Base-by-base conservation (phyloP, 2,329 filamentous ascomycete species). In the Colletotrichum sp. region DNA sequence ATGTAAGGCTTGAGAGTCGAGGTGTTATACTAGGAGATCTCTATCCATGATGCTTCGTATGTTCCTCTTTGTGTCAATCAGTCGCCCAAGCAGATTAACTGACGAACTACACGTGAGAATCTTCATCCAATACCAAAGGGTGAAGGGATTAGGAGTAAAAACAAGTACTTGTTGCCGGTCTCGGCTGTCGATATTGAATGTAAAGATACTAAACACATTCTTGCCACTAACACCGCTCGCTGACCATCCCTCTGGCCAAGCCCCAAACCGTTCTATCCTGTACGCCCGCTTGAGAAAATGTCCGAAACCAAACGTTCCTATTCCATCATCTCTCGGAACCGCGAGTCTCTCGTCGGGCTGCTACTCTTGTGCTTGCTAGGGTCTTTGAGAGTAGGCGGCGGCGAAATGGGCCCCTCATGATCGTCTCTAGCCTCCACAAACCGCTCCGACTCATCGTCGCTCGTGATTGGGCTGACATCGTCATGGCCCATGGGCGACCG, bases 251-350 rank as follows among this genome's bases (percentile, higher is more conserved):
- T 34, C 10, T 12, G 43, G n/a, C 43, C 9, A 43, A n/a, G 18
- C 9, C 39, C 30, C 18, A 43, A 43, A 28, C 13, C 34, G 16
- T 8, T 64, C 32, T 39, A 14, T n/a, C 61, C 61, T 34, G 43
- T 34, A 34, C 59, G 59, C 61, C 61, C 13, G 61, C 32, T 36
- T 26, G 14, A 8, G 24, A 39, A 6, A 43, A 32, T 21, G 18
- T 64, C 21, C 8, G 24, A 16, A 39, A 16, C 16, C 14, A n/a
- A 21, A 21, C 7, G 3, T 16, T n/a, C 7, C 52, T 77, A 77
- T n/a, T 84, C 81, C 71, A 93, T 87, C 77, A 90, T 89, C 83
- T 93, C 92, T 64, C 85, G 86, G 78, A 93, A 93, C 78, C 86
- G 89, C 52, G 91, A 92, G 77, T 90, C 90, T 69, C 91, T 84